These are phyloP conservation scores for Candida adriatica DNA, from an alignment of 805 yeast genomes.

Conservation along the genomic window DNA sequence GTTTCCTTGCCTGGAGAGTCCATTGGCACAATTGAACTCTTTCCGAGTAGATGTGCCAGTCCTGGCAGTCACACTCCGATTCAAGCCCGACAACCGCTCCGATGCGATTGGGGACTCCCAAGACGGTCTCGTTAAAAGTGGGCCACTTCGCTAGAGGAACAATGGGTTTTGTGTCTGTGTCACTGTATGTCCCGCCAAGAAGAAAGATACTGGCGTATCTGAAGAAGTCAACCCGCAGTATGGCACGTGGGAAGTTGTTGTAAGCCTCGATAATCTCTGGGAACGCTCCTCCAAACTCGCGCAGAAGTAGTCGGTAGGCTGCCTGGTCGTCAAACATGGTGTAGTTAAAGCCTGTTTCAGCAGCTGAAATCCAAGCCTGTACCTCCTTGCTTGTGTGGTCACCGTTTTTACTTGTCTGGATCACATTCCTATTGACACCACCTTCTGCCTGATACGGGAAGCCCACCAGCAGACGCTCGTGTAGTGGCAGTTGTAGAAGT, in stretches of 20 bases:
- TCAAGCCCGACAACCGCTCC: slow-evolving; percentile 53
- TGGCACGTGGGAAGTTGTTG: slow-evolving; percentile 43
- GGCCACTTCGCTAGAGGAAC: slow-evolving; percentile 57
- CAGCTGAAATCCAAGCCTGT: slow-evolving; percentile 6
- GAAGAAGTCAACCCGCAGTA: slow-evolving; percentile 48
- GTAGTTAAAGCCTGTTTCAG: slow-evolving; percentile 11
- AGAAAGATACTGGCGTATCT: slow-evolving; percentile 45
- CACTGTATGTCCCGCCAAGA: slow-evolving; percentile 57
- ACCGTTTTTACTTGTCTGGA: slow-evolving; percentile 30
- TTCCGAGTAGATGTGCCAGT: slow-evolving; percentile 48
- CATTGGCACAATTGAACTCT: slow-evolving; percentile 59
- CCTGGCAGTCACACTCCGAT: slow-evolving; percentile 42
- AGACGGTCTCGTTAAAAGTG: slow-evolving; percentile 25
- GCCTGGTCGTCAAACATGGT: slow-evolving; percentile 30
- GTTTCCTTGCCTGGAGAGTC: slow-evolving; percentile 52
- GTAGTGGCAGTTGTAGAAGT: slow-evolving; percentile 7
- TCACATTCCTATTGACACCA: slow-evolving; percentile 5
- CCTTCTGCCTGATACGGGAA: slow-evolving; percentile 13
- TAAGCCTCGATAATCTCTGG: slow-evolving; percentile 51
- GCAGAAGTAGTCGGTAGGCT: slow-evolving; percentile 30
- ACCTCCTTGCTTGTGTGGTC: slow-evolving; percentile 28
- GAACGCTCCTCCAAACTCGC: slow-evolving; percentile 29
- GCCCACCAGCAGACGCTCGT: slow-evolving; percentile 8
- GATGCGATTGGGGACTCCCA: slow-evolving; percentile 26
- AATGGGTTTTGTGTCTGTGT: slow-evolving; percentile 44